Conservation (phyloP, 2,329 filamentous ascomycete species). For the Botryotinia convoluta region DNA sequence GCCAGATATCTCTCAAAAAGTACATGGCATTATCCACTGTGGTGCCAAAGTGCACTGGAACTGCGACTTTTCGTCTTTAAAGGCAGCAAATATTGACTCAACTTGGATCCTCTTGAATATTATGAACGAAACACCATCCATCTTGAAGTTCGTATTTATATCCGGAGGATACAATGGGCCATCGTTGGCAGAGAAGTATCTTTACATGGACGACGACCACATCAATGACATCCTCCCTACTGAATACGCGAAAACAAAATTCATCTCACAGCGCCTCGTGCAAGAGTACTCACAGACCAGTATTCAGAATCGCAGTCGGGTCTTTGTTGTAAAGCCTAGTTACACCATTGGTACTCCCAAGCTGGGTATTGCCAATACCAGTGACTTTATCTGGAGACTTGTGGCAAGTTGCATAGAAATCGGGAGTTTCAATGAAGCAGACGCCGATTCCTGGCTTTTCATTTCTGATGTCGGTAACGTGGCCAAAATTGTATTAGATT, state of each 20-base stretch:
- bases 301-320: background rate
- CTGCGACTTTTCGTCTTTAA: conserved; percentile 66
- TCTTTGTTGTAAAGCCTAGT: conserved; percentile 30
- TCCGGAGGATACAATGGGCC: conserved; percentile 32
- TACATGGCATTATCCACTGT: conserved; percentile 76
- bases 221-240: conserved; percentile 52
- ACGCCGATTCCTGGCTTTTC: conserved; percentile 25
- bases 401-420: conserved; percentile 25
- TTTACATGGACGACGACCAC: conserved; percentile 37
- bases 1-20: conserved; percentile 42
- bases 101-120: conserved; percentile 31
- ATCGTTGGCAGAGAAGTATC: conserved; percentile 50
- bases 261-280: conserved; percentile 65
- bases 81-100: conserved; percentile 69
- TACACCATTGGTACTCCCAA: conserved; percentile 30
- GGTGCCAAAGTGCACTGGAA: conserved; percentile 80
- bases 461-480: conserved; percentile 26
- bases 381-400: conserved; percentile 35
- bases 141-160: conserved; percentile 32
- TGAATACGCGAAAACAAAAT: conserved; percentile 87
- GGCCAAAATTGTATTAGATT: conserved; percentile 21
- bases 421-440: conserved; percentile 22
- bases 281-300: conserved; percentile 3
- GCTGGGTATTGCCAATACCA: conserved; percentile 32
- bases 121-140: conserved; percentile 10